Evolutionary conservation across 495 filamentous ascomycete species (phyloP).

Genomic region (Rostrohypoxylon terebratum): DNA sequence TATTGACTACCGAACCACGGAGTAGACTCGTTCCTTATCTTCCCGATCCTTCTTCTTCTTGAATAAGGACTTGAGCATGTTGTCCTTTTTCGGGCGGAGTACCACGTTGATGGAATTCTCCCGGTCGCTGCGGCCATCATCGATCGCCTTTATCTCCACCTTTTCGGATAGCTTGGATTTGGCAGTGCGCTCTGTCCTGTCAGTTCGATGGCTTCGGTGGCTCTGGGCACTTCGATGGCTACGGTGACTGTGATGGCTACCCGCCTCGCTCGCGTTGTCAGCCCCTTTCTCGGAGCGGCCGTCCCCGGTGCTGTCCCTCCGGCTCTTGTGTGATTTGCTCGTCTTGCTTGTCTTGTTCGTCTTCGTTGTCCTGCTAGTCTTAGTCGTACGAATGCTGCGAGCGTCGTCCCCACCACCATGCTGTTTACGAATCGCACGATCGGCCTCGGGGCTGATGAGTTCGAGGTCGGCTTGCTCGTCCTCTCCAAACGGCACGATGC

Average conservation of each 20-base stretch:
- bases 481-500: slow-evolving; percentile 68
- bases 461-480: slow-evolving; percentile 86
- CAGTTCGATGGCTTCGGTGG: slow-evolving; percentile 49
- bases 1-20: slow-evolving; percentile 33
- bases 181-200: slow-evolving; percentile 46
- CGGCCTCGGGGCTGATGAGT: slow-evolving; percentile 83
- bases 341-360: slow-evolving; percentile 41
- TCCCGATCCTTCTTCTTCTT: slow-evolving; percentile 61
- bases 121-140: slow-evolving; percentile 49
- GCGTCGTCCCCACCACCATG: slow-evolving; percentile 53
- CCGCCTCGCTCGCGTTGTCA: slow-evolving; percentile 40
- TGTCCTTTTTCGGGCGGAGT: slow-evolving; percentile 58
- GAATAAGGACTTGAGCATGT: slow-evolving; percentile 65
- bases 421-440: slow-evolving; percentile 61
- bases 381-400: slow-evolving; percentile 40
- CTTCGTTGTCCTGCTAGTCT: slow-evolving; percentile 42
- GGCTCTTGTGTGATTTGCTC: slow-evolving; percentile 46
- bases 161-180: slow-evolving; percentile 49
- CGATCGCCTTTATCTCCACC: slow-evolving; percentile 46
- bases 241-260: slow-evolving; percentile 41
- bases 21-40: slow-evolving; percentile 46
- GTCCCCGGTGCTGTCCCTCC: slow-evolving; percentile 36
- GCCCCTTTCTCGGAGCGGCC: slow-evolving; percentile 43
- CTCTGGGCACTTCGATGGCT: slow-evolving; percentile 44
- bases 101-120: slow-evolving; percentile 49